Conservation (phyloP, 2,329 filamentous ascomycete species). For the Aspergillus ruber region DNA sequence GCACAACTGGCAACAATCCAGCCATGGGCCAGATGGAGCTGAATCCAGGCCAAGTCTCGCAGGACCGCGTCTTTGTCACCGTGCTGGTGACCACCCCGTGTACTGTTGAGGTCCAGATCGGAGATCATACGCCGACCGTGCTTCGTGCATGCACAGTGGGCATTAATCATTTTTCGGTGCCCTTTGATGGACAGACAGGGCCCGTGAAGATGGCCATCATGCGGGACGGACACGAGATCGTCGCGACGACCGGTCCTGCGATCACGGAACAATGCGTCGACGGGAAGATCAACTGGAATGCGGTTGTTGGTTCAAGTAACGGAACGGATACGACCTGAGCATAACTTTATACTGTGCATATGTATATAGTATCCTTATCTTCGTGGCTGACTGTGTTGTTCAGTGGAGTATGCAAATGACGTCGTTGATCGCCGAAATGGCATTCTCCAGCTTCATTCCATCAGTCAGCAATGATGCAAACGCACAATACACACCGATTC, state of each 20-base stretch:
- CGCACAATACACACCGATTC: not conserved
- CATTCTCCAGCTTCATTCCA: not conserved
- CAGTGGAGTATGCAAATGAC: too few relatives aligned
- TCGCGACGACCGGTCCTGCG: slow-evolving; percentile 19
- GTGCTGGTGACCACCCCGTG: slow-evolving; percentile 20
- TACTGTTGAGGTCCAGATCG: slow-evolving; percentile 24
- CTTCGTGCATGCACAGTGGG: slow-evolving; percentile 17
- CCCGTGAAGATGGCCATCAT: slow-evolving; percentile 20
- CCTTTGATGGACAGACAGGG: slow-evolving; percentile 25
- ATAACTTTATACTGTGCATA: not conserved
- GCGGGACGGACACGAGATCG: slow-evolving; percentile 17
- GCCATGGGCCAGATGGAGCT: slow-evolving; percentile 20
- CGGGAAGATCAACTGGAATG: slow-evolving; percentile 30
- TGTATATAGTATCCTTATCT: not conserved
- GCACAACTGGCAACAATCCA: slow-evolving; percentile 31
- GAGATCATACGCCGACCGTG: slow-evolving; percentile 12
- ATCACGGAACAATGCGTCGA: slow-evolving; percentile 22
- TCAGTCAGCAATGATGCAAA: not conserved
- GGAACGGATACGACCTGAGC: not conserved
- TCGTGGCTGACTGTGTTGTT: not conserved
- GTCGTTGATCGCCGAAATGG: too few relatives aligned
- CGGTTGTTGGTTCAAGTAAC: slow-evolving; percentile 28
- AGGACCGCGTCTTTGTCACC: slow-evolving; percentile 28
- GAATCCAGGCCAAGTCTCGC: slow-evolving; percentile 20
- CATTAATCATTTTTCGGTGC: slow-evolving; percentile 27